Evolutionary conservation across 129 eudicot species (phyloP).

Genomic region (Chrysanthemum lavandulifolium): DNA sequence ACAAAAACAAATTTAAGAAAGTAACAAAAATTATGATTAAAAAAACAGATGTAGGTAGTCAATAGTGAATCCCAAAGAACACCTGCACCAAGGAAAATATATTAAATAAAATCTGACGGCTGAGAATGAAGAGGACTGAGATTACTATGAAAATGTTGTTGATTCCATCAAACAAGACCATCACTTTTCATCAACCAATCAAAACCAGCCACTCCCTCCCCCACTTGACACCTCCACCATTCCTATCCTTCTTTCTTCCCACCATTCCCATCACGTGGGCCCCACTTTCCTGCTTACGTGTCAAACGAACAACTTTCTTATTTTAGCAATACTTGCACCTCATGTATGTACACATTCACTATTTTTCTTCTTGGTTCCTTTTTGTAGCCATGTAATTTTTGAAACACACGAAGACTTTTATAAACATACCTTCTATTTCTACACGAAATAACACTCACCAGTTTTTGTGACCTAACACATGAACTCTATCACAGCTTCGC

Average conservation of each 20-base stretch:
- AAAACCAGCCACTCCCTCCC: constrained; percentile 28
- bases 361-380: background rate
- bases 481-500: too few species aligned
- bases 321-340: constrained; percentile 3
- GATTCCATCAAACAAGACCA: constrained; percentile 27
- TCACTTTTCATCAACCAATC: constrained; percentile 36
- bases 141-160: background rate
- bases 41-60: background rate
- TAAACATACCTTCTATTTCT: too few species aligned
- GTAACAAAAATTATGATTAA: too few species aligned
- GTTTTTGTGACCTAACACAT: too few species aligned
- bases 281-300: constrained; percentile 23
- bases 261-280: constrained; percentile 24
- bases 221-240: constrained; percentile 29
- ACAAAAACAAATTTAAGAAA: too few species aligned
- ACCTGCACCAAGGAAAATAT: too few species aligned
- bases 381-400: background rate
- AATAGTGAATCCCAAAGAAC: constrained; percentile 23
- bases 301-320: constrained; percentile 6
- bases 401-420: background rate
- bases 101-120: constrained; percentile 31
- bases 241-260: constrained; percentile 25
- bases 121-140: background rate
- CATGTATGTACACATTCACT: constrained; percentile 20
- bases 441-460: too few species aligned